A percentile compares a stretch with the other conserved stretches of the same genome.
Evolutionary conservation across 2,329 filamentous ascomycete species (phyloP).

Genomic region (Penicillium hesseltinei): DNA sequence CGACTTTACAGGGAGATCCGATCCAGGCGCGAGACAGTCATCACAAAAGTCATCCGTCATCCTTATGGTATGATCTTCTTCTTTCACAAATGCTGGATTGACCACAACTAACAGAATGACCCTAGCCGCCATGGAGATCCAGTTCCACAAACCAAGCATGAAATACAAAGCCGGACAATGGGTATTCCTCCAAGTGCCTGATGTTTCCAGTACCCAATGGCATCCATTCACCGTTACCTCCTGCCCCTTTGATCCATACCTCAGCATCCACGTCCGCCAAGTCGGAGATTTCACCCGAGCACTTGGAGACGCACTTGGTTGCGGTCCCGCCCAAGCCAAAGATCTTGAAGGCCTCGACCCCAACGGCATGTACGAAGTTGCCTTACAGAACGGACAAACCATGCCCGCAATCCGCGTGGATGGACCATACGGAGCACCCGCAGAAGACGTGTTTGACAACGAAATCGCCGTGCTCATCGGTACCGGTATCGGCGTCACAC

Average conservation of each 20-base stretch:
- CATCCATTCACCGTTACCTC: slow-evolving; percentile 99
- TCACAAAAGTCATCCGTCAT: slow-evolving; percentile 91
- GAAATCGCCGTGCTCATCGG: slow-evolving; percentile 76
- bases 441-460: slow-evolving; percentile 96
- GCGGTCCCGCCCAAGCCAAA: slow-evolving; percentile 80
- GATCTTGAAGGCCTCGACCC: slow-evolving; percentile 88
- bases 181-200: slow-evolving; percentile 92
- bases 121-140: slow-evolving; percentile 88
- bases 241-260: slow-evolving; percentile 91
- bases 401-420: slow-evolving; percentile 91
- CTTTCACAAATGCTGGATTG: too few species aligned
- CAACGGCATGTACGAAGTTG: slow-evolving; percentile 97
- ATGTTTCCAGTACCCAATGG: slow-evolving; percentile 88
- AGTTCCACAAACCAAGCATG: slow-evolving; percentile 95
- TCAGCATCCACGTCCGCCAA: slow-evolving; percentile 92
- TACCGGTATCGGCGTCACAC: slow-evolving; percentile 81
- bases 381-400: slow-evolving; percentile 84
- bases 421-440: slow-evolving; percentile 92
- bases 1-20: slow-evolving; percentile 89
- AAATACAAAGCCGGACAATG: slow-evolving; percentile 98
- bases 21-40: slow-evolving; percentile 77
- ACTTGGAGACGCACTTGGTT: slow-evolving; percentile 95
- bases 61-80: slow-evolving; percentile 70
- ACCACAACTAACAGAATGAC: slow-evolving; percentile 28
- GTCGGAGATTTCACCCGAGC: slow-evolving; percentile 93